Percentiles rank a stretch among this genome's conserved stretches.
Evolutionary conservation across 805 yeast genomes (phyloP).

Genomic region (Kregervanrija fluxuum): DNA sequence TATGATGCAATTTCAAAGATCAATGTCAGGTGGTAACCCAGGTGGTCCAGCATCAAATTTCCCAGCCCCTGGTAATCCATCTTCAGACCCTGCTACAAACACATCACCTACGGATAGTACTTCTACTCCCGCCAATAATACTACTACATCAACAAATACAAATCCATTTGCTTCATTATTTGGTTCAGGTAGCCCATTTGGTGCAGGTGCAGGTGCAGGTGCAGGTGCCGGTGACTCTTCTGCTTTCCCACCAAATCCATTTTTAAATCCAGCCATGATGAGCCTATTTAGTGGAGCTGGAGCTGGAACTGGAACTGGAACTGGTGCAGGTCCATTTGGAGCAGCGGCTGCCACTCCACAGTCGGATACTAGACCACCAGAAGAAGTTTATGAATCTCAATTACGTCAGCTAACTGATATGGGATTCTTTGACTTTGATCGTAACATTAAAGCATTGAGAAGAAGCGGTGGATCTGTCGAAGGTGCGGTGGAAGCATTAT

Average conservation of each 20-base stretch:
- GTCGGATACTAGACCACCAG: constrained; percentile 66
- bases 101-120: constrained; percentile 15
- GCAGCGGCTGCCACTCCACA: constrained; percentile 64
- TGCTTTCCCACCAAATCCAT: constrained; percentile 25
- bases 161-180: constrained; percentile 40
- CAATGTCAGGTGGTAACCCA: constrained; percentile 32
- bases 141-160: constrained; percentile 14
- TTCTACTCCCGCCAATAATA: constrained; percentile 7
- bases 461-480: constrained; percentile 96
- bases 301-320: constrained; percentile 52
- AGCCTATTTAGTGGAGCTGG: constrained; percentile 26
- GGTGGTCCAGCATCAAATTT: constrained; percentile 27
- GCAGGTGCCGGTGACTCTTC: constrained; percentile 12
- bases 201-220: constrained; percentile 21
- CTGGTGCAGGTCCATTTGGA: constrained; percentile 29
- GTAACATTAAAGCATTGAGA: constrained; percentile 85
- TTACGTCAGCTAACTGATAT: constrained; percentile 71
- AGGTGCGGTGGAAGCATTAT: constrained; percentile 86
- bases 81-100: constrained; percentile 6
- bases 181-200: constrained; percentile 10
- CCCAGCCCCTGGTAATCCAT: constrained; percentile 43
- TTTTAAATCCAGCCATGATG: constrained; percentile 41
- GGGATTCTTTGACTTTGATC: constrained; percentile 88
- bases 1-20: constrained; percentile 68
- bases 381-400: constrained; percentile 67